Evolutionary conservation across 257 asterid genomes (phyloP).

Genomic region (Marsdenia floribunda): DNA sequence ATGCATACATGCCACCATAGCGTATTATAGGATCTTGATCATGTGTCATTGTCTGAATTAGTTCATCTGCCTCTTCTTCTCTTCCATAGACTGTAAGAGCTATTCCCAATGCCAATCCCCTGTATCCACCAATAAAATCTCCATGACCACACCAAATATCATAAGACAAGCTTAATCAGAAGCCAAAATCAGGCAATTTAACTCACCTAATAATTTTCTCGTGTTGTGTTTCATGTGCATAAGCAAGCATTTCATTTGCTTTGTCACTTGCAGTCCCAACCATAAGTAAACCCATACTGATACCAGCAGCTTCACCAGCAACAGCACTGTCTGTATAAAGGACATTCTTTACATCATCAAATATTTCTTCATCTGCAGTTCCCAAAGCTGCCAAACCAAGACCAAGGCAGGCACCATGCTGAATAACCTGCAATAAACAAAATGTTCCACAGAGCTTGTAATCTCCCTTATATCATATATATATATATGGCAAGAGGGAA

Average conservation of each 20-base stretch:
- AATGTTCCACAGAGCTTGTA: constrained; percentile 10
- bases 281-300: constrained; percentile 94
- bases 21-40: constrained; percentile 98
- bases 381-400: constrained; percentile 97
- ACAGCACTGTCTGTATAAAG: constrained; percentile 96
- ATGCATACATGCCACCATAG: constrained; percentile 97
- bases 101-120: constrained; percentile 94
- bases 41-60: constrained; percentile 93
- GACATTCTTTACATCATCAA: constrained; percentile 75
- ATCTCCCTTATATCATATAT: not conserved
- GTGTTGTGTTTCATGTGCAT: constrained; percentile 97
- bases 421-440: constrained; percentile 66
- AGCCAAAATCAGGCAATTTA: constrained; percentile 3
- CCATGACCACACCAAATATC: not conserved
- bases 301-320: constrained; percentile 99
- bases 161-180: not conserved
- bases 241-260: constrained; percentile 94
- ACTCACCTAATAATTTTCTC: constrained; percentile 87
- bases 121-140: constrained; percentile 9
- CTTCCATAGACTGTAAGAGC: constrained; percentile 99
- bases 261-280: constrained; percentile 97
- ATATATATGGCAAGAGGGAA: not conserved
- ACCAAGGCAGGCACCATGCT: constrained; percentile 99
- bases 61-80: constrained; percentile 92
- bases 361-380: constrained; percentile 86